Conservation (phyloP, 257 asterid species). For the Jaltomata sinuosa region DNA sequence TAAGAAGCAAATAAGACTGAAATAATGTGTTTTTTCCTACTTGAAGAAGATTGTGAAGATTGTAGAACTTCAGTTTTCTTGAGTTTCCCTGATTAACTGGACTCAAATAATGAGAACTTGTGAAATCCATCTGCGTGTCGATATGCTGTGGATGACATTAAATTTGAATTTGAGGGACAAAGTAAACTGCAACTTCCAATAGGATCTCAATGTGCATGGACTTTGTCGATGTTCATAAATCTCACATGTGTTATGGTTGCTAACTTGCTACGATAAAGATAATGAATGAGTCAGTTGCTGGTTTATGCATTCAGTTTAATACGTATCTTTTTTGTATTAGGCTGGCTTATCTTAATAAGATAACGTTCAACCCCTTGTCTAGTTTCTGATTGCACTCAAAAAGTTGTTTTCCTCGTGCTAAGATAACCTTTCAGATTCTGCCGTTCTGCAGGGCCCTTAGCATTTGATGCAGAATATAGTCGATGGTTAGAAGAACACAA, state of each 20-base stretch:
- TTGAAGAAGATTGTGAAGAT: not conserved
- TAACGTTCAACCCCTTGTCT: not conserved
- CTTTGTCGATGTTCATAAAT: not conserved
- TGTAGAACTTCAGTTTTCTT: not conserved
- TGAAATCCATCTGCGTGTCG: not conserved
- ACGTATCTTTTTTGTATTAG: not conserved
- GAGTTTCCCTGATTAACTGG: not conserved
- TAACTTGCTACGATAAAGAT: not conserved
- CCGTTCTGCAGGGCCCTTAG: constrained; percentile 56
- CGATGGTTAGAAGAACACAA: constrained; percentile 85
- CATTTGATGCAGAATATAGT: constrained; percentile 78
- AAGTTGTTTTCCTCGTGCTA: not conserved
- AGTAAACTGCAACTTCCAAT: not conserved
- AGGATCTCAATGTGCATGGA: not conserved
- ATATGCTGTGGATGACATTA: not conserved
- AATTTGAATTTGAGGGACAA: not conserved
- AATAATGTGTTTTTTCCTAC: not conserved
- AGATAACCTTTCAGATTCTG: not conserved
- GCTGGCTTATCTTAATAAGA: not conserved
- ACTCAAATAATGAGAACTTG: not conserved
- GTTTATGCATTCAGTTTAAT: not conserved
- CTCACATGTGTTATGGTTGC: not conserved
- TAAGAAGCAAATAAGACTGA: not conserved
- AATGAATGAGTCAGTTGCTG: not conserved
- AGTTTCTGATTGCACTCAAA: not conserved